Conservation (phyloP, 306 rosid species). For the Dalbergia cochinchinensis region DNA sequence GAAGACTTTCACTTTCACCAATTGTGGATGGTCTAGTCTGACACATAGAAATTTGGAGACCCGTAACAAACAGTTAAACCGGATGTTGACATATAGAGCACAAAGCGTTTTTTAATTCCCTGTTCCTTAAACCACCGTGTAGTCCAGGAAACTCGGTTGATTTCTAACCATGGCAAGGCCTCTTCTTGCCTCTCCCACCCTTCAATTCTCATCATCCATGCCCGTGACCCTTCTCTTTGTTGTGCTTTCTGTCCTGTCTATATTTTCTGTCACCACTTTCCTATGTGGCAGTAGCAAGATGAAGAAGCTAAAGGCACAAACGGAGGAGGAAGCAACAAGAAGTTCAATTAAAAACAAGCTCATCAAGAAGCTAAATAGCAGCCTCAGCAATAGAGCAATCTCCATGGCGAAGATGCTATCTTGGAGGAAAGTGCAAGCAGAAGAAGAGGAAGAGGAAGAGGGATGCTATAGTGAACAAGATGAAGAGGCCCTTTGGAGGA, state of each 20-base stretch:
- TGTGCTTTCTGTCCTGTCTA: constrained; percentile 16
- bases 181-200: constrained; percentile 28
- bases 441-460: constrained; percentile 46
- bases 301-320: constrained; percentile 43
- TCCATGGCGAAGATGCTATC: constrained; percentile 65
- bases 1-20: neutral
- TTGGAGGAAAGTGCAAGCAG: constrained; percentile 58
- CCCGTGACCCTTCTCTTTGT: constrained; percentile 38
- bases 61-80: neutral
- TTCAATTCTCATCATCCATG: constrained; percentile 32
- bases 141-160: neutral
- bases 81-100: neutral
- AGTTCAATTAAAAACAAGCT: constrained; percentile 40
- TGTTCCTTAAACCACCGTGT: neutral
- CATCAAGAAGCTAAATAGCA: constrained; percentile 51
- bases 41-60: neutral
- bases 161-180: constrained; percentile 54
- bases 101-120: too few species aligned
- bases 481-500: constrained; percentile 74
- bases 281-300: constrained; percentile 51
- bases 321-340: neutral
- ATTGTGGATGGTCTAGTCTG: neutral
- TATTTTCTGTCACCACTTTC: constrained; percentile 46
- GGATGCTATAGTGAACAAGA: constrained; percentile 22
- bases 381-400: constrained; percentile 53